Percentiles rank a stretch among this genome's conserved stretches.
Evolutionary conservation across 2,329 filamentous ascomycete genomes (phyloP).

Genomic region (Coniella vitis): DNA sequence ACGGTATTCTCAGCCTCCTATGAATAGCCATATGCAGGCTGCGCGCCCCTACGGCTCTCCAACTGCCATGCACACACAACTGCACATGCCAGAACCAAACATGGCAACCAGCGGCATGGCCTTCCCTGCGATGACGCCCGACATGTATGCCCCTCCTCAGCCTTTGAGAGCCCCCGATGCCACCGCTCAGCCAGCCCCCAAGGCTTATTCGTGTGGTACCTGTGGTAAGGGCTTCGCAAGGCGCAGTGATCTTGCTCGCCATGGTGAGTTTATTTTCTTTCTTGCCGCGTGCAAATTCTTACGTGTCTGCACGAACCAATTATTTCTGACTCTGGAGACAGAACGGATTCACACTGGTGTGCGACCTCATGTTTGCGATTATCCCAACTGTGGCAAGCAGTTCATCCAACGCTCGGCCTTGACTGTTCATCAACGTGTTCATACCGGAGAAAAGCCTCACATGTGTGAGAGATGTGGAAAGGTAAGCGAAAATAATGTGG

Average conservation of each 20-base stretch:
- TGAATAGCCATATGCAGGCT: constrained; percentile 34
- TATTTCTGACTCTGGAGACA: constrained; percentile 33
- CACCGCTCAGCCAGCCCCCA: constrained; percentile 31
- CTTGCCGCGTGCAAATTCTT: too few relatives aligned
- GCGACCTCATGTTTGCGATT: constrained; percentile 88
- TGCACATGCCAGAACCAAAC: constrained; percentile 37
- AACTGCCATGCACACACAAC: constrained; percentile 41
- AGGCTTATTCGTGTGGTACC: constrained; percentile 83
- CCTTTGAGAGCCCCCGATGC: constrained; percentile 28
- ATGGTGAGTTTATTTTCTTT: constrained; percentile 45
- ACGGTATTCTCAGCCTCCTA: constrained; percentile 41
- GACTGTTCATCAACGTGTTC: constrained; percentile 90
- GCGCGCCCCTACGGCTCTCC: constrained; percentile 46
- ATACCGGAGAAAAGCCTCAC: constrained; percentile 97
- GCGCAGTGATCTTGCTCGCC: constrained; percentile 86
- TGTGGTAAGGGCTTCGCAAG: constrained; percentile 90
- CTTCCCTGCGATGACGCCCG: constrained; percentile 29
- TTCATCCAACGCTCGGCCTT: constrained; percentile 96
- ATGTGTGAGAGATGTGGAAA: constrained; percentile 96
- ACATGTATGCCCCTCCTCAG: constrained; percentile 31
- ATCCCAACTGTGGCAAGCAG: constrained; percentile 81
- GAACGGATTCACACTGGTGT: constrained; percentile 93
- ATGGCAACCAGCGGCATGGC: constrained; percentile 26
- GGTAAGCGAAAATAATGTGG: constrained; percentile 44
- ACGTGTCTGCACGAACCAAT: neutral